A percentile compares a stretch with the other conserved stretches of the same genome.
Conservation (phyloP, 1,284 basidiomycete genomes). For the Bjerkandera adusta region DNA sequence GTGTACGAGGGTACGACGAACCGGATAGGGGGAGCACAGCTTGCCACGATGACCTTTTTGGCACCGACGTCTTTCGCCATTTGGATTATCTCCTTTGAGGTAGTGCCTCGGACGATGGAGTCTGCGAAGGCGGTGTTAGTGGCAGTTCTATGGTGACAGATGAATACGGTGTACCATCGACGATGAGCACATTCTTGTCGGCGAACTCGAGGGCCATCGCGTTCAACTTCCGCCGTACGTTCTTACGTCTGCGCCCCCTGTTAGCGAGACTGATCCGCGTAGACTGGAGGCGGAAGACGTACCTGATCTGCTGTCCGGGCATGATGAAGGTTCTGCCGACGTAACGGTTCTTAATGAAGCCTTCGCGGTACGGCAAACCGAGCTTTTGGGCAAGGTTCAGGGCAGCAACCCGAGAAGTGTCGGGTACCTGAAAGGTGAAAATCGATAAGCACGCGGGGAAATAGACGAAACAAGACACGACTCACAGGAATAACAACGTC, state of each 20-base stretch:
- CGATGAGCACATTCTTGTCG: constrained; percentile 91
- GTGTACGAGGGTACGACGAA: constrained; percentile 28
- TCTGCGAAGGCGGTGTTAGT: constrained; percentile 47
- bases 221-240: constrained; percentile 94
- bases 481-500: constrained; percentile 96
- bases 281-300: constrained; percentile 17
- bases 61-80: constrained; percentile 99
- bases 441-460: constrained; percentile 10
- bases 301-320: constrained; percentile 96
- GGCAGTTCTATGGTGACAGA: not conserved
- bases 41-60: constrained; percentile 96
- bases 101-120: constrained; percentile 98
- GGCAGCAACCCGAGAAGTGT: constrained; percentile 95
- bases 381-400: constrained; percentile 94
- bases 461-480: too few species aligned
- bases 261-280: too few species aligned
- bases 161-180: constrained; percentile 69
- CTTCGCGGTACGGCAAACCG: constrained; percentile 92
- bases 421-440: constrained; percentile 70
- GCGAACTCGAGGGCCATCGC: constrained; percentile 99
- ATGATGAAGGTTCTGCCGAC: constrained; percentile 99
- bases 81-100: constrained; percentile 98
- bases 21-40: constrained; percentile 95
- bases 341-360: constrained; percentile 99
- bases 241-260: constrained; percentile 95